Conservation (phyloP, 176 grass and related monocot species). For the Thinopyrum elongatum region DNA sequence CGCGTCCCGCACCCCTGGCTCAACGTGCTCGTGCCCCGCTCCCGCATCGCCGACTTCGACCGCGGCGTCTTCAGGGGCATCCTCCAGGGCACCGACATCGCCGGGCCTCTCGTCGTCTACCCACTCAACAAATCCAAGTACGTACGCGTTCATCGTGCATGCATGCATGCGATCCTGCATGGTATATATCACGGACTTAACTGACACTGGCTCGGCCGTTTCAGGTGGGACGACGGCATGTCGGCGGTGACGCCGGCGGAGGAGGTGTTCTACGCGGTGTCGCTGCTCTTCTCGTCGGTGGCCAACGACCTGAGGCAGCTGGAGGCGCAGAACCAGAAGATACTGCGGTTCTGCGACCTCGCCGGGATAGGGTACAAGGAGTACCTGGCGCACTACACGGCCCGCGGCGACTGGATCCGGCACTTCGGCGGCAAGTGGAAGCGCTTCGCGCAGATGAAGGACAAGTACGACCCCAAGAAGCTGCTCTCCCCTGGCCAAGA, state of each 20-base stretch:
- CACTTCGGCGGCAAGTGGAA: slow-evolving; percentile 79
- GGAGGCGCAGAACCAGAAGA: slow-evolving; percentile 54
- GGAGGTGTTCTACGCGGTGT: slow-evolving; percentile 77
- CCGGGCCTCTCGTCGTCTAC: slow-evolving; percentile 58
- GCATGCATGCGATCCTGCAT: neutral
- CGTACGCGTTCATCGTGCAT: neutral
- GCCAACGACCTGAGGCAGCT: slow-evolving; percentile 34
- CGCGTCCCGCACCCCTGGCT: slow-evolving; percentile 81
- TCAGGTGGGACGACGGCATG: slow-evolving; percentile 74
- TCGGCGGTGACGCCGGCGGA: slow-evolving; percentile 66
- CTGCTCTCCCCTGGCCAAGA: slow-evolving; percentile 71
- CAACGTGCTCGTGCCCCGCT: slow-evolving; percentile 57
- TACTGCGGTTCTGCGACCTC: slow-evolving; percentile 55
- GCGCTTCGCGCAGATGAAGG: slow-evolving; percentile 55
- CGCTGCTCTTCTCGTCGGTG: slow-evolving; percentile 51
- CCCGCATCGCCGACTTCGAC: slow-evolving; percentile 69
- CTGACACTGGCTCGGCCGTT: neutral
- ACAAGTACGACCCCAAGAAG: slow-evolving; percentile 77
- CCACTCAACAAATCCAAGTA: slow-evolving; percentile 76
- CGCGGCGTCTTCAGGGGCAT: slow-evolving; percentile 61
- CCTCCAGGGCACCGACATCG: slow-evolving; percentile 45
- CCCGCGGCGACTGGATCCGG: slow-evolving; percentile 43
- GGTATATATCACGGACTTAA: neutral
- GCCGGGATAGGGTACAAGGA: slow-evolving; percentile 65
- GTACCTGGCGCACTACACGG: slow-evolving; percentile 61